Percentiles rank a stretch among this genome's conserved stretches.
Evolutionary conservation across 768 basidiomycete genomes (phyloP).

Genomic region (Phylloporus arenicola): DNA sequence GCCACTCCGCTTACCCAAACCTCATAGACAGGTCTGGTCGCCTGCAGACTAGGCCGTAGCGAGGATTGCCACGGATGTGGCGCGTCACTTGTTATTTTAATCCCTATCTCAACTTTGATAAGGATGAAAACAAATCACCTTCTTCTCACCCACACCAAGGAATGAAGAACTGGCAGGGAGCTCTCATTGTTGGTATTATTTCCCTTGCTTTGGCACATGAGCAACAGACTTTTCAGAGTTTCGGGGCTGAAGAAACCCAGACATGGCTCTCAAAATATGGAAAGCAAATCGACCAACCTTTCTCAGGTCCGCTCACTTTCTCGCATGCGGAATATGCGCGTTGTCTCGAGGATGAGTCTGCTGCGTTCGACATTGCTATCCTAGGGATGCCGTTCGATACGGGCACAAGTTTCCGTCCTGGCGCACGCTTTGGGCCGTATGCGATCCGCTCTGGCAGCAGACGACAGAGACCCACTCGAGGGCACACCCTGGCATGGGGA

Average conservation of each 20-base stretch:
- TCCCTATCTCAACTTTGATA: too few species aligned
- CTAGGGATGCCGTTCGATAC: slow-evolving; percentile 51
- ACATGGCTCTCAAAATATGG: slow-evolving; percentile 75
- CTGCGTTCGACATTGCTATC: slow-evolving; percentile 55
- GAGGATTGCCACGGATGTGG: too few species aligned
- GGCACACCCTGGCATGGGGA: slow-evolving; percentile 71
- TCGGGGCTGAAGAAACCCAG: slow-evolving; percentile 2
- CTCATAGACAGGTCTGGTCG: too few species aligned
- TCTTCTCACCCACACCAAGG: too few species aligned
- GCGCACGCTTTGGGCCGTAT: slow-evolving; percentile 44
- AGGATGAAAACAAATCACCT: too few species aligned
- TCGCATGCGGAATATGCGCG: slow-evolving; percentile 66
- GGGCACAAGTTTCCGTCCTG: too few species aligned
- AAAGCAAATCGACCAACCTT: slow-evolving; percentile 63
- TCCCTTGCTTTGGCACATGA: slow-evolving; percentile 5
- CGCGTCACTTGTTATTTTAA: too few species aligned
- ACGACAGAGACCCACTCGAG: slow-evolving; percentile 52
- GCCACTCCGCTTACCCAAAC: too few species aligned
- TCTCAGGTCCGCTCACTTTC: slow-evolving; percentile 79
- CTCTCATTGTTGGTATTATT: not conserved
- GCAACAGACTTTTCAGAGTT: slow-evolving; percentile 8
- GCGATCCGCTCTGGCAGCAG: slow-evolving; percentile 79
- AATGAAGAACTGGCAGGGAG: too few species aligned
- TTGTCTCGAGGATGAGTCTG: slow-evolving; percentile 20
- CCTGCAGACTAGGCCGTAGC: too few species aligned